Evolutionary conservation across 2,329 filamentous ascomycete genomes (phyloP), one percentile per base, ranked within the genome.

Genomic region (Penicillium hesseltinei): DNA sequence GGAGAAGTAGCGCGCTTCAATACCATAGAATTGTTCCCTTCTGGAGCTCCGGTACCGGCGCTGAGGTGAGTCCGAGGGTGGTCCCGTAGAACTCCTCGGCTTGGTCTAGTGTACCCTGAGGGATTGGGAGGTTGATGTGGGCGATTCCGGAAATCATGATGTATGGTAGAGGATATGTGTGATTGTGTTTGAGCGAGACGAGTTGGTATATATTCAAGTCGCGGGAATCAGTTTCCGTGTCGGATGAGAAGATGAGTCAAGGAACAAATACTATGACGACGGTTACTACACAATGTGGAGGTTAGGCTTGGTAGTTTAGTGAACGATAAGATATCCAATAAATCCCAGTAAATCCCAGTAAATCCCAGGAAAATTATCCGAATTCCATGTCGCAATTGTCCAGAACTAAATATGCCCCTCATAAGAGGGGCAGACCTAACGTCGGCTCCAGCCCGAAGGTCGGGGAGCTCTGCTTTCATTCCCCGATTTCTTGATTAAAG

Each of bases 61-160:
- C 75, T 2, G 80, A 70, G 5, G 72, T 78, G 5, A 88, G 76
- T 13, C 83, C 84, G 0, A 88, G 76, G 0, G 84, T 87, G 1
- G 71, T 67, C 54, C 72, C 77, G 71, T 86, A 87, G 72, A 87
- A 87, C 10, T 75, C 75, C 21, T 75, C 71, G 2, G 84, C 84
- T 11, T 76, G 73, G 21, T 76, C 72, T 33, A 86, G 75, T 0
- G 82, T 84, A 55, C 77, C 80, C 0, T 68, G 66, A 0, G 83
- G 83, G 10, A 87, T 81, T n/a, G 81, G 77, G 46, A 87, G 74
- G 66, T 86, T 87, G 59, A 86, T 74, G 71, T 86, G 82, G 3
- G 81, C 80, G 51, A 86, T 73, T 36, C 81, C 80, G 38, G 78
- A 75, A 65, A 85, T 84, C 77, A 82, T 79, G 39, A 25, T 63